Percentiles rank a stretch among this genome's conserved stretches.
Evolutionary conservation across 352 stramenopile genomes (phyloP).

Genomic region (Globisporangium sylvaticum): DNA sequence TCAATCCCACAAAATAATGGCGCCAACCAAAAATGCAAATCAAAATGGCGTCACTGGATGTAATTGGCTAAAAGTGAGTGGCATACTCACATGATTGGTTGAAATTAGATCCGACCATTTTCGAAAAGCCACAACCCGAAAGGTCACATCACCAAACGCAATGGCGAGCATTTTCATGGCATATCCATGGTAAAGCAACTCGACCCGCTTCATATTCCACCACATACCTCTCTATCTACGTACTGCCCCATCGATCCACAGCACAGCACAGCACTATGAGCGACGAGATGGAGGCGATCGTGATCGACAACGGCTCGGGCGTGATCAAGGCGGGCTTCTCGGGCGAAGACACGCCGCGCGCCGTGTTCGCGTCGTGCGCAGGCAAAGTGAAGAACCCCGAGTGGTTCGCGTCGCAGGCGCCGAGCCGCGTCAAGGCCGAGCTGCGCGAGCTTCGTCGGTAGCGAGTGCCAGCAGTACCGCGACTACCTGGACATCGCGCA

Average conservation of each 20-base stretch:
- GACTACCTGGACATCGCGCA: slow-evolving; percentile 68
- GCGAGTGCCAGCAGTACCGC: slow-evolving; percentile 58
- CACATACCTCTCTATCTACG: background rate
- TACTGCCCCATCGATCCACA: background rate
- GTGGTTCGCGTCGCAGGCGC: slow-evolving; percentile 63
- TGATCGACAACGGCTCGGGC: slow-evolving; percentile 86
- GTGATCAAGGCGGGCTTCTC: slow-evolving; percentile 80
- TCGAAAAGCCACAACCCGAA: background rate
- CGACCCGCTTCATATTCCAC: background rate
- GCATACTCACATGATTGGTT: background rate
- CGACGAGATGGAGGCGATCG: slow-evolving; percentile 62
- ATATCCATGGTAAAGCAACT: background rate
- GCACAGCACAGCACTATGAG: background rate
- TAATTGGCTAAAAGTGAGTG: background rate
- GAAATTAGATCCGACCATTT: background rate
- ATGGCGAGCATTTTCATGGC: background rate
- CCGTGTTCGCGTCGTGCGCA: slow-evolving; percentile 64
- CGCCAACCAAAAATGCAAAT: background rate
- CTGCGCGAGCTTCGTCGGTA: slow-evolving; percentile 62
- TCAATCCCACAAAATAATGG: background rate
- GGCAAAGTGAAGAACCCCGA: slow-evolving; percentile 79
- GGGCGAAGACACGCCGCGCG: slow-evolving; percentile 77
- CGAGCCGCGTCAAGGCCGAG: slow-evolving; percentile 47
- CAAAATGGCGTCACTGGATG: background rate
- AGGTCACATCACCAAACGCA: background rate